These are phyloP conservation scores for Erysimum cheiri DNA, from an alignment of 441 rosid species.

Conservation along the genomic window DNA sequence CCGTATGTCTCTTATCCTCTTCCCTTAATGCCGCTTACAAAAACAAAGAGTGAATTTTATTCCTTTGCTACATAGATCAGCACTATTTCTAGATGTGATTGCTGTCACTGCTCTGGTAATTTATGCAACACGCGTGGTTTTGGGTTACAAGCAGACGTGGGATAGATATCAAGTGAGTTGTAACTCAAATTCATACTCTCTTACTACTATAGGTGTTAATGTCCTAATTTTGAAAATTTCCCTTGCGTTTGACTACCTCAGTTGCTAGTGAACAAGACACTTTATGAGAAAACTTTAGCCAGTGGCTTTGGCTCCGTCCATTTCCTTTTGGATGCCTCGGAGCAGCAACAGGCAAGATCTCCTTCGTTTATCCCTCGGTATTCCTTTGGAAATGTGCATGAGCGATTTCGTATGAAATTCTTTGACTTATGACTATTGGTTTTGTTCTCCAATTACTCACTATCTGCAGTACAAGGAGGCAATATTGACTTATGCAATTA, in stretches of 20 bases:
- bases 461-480: slow-evolving; percentile 92
- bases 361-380: slow-evolving; percentile 28
- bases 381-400: slow-evolving; percentile 21
- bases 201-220: slow-evolving; percentile 9
- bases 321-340: slow-evolving; percentile 95
- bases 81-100: slow-evolving; percentile 84
- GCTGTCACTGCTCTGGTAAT: slow-evolving; percentile 83
- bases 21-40: not conserved
- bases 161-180: slow-evolving; percentile 92
- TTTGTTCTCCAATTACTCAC: slow-evolving; percentile 23
- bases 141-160: slow-evolving; percentile 99
- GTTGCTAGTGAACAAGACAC: slow-evolving; percentile 93
- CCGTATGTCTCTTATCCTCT: slow-evolving; percentile 61
- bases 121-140: slow-evolving; percentile 78
- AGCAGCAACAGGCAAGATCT: slow-evolving; percentile 86
- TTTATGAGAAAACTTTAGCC: slow-evolving; percentile 94
- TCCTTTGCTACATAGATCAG: slow-evolving; percentile 62
- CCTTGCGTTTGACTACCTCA: slow-evolving; percentile 45
- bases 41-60: slow-evolving; percentile 12
- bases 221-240: not conserved
- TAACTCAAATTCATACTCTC: not conserved
- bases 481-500: slow-evolving; percentile 81
- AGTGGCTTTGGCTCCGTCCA: slow-evolving; percentile 97
- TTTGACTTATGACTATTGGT: slow-evolving; percentile 6
- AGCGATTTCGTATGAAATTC: not conserved